Conservation (phyloP, 768 basidiomycete genomes). For the Mycena chlorophos region DNA sequence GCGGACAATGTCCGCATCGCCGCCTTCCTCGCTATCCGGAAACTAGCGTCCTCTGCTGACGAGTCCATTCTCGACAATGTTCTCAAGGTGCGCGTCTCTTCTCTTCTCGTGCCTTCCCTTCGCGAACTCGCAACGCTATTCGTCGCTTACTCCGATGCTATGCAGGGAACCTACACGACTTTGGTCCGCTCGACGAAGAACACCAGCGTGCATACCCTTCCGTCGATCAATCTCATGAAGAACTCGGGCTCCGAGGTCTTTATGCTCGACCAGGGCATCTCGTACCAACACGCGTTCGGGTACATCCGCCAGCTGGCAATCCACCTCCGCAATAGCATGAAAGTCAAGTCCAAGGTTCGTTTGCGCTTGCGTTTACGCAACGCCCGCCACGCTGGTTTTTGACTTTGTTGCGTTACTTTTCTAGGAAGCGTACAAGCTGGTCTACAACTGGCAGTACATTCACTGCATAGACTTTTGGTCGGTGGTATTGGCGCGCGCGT, state of each 20-base stretch:
- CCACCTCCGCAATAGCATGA: slow-evolving; percentile 88
- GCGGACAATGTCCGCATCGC: slow-evolving; percentile 82
- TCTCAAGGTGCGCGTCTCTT: slow-evolving; percentile 62
- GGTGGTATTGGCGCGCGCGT: slow-evolving; percentile 81
- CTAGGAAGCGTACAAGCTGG: slow-evolving; percentile 87
- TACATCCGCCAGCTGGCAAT: slow-evolving; percentile 96
- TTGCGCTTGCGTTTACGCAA: no score
- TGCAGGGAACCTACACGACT: slow-evolving; percentile 83
- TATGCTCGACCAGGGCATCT: slow-evolving; percentile 65
- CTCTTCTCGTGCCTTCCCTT: background rate
- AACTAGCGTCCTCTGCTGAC: slow-evolving; percentile 74
- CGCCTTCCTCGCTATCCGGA: slow-evolving; percentile 82
- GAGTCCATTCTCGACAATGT: slow-evolving; percentile 81
- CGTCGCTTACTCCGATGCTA: slow-evolving; percentile 6
- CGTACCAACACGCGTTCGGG: slow-evolving; percentile 94
- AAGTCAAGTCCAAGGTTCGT: slow-evolving; percentile 76
- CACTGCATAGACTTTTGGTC: slow-evolving; percentile 98
- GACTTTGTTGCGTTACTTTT: slow-evolving; percentile 15
- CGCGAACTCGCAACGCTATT: background rate
- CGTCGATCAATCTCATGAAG: slow-evolving; percentile 95
- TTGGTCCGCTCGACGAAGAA: slow-evolving; percentile 82
- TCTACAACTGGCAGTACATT: slow-evolving; percentile 99
- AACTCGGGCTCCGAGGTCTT: slow-evolving; percentile 94
- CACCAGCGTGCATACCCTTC: slow-evolving; percentile 84
- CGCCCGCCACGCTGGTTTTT: background rate